phyloP scores from a whole-genome alignment of 75 land plant species.

The Gnetum montanum region DNA sequence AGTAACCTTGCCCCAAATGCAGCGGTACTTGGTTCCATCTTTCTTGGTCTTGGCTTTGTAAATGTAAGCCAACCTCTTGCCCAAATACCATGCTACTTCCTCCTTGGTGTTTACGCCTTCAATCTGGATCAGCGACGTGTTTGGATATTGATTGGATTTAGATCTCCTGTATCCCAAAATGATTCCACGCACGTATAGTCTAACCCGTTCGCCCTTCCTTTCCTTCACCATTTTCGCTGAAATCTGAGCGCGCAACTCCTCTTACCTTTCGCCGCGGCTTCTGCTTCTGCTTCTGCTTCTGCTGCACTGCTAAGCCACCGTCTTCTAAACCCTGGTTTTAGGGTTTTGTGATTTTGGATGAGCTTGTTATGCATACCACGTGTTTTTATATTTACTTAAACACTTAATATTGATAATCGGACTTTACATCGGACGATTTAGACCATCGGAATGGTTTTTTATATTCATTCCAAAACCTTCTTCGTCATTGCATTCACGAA shows the following conservation, averaged over 20 bases:
- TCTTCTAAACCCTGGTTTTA: no score
- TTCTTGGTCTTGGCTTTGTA: constrained; percentile 87
- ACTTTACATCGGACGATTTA: no score
- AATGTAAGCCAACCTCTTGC: constrained; percentile 71
- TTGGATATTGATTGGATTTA: constrained; percentile 71
- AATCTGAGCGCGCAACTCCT: not conserved
- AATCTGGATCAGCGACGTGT: constrained; percentile 70
- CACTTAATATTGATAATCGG: no score
- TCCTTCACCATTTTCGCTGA: constrained; percentile 36
- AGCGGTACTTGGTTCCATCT: constrained; percentile 61
- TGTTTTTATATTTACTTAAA: no score
- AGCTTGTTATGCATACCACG: no score
- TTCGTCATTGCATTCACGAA: no score
- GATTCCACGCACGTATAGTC: constrained; percentile 64
- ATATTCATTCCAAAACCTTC: no score
- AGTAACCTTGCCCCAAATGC: constrained; percentile 86
- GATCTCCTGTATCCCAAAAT: constrained; percentile 76
- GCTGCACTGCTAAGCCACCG: no score
- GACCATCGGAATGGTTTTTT: no score
- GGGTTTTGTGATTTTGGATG: no score
- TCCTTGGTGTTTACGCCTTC: constrained; percentile 87
- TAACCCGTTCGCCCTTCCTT: constrained; percentile 34
- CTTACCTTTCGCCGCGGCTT: no score
- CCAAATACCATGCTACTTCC: constrained; percentile 76
- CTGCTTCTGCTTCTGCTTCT: no score